These are phyloP conservation scores for Wickerhamomyces chambardii DNA, from an alignment of 805 yeast species.

Conservation along the genomic window DNA sequence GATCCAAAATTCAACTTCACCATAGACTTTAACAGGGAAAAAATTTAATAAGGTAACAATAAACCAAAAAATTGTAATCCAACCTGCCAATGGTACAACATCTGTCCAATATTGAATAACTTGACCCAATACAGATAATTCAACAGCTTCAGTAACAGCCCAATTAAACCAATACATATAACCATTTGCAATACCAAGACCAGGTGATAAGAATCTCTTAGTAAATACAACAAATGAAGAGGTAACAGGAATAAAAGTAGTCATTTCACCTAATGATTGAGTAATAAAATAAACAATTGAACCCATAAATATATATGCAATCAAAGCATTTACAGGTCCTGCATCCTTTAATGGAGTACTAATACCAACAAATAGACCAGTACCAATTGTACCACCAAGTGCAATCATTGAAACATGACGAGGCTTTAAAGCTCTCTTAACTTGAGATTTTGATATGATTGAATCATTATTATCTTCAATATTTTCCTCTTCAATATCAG, in stretches of 20 bases:
- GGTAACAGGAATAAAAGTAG: conserved; percentile 63
- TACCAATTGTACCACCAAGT: conserved; percentile 74
- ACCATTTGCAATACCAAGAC: conserved; percentile 65
- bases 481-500: too few relatives aligned
- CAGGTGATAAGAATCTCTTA: conserved; percentile 60
- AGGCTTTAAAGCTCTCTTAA: conserved; percentile 50
- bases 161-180: conserved; percentile 74
- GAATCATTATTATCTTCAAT: conserved; percentile 11
- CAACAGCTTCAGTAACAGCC: conserved; percentile 71
- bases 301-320: conserved; percentile 60
- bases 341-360: conserved; percentile 43
- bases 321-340: conserved; percentile 63
- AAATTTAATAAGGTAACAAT: conserved; percentile 43
- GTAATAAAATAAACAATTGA: conserved; percentile 56
- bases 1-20: conserved; percentile 73
- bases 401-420: conserved; percentile 73
- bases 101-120: conserved; percentile 56
- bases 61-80: conserved; percentile 63
- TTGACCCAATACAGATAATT: conserved; percentile 64
- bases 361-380: conserved; percentile 66
- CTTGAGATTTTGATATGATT: conserved; percentile 30
- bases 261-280: conserved; percentile 75
- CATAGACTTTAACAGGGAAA: conserved; percentile 62
- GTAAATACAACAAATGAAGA: conserved; percentile 63
- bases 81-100: conserved; percentile 62